phyloP scores from a whole-genome alignment of 148 eudicot species.

The Dysphania ambrosioides region DNA sequence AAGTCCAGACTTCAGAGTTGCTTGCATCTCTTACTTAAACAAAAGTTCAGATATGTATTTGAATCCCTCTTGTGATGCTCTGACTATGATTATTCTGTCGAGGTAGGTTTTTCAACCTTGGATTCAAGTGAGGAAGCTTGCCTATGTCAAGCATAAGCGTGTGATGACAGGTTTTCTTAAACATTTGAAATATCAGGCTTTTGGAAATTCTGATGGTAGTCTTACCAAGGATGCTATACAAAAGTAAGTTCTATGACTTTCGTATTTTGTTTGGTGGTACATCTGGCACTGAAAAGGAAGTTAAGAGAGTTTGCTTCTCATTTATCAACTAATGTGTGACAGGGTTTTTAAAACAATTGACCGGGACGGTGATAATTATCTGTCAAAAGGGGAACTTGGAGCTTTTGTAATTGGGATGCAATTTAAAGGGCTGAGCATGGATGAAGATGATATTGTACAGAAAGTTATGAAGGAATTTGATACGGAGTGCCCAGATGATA shows the following conservation, averaged over 20 bases:
- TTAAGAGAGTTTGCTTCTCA: background rate
- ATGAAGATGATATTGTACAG: slow-evolving; percentile 45
- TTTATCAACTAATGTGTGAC: slow-evolving; percentile 15
- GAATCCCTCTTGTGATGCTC: background rate
- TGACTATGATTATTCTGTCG: background rate
- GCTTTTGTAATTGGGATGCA: slow-evolving; percentile 66
- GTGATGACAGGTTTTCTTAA: slow-evolving; percentile 60
- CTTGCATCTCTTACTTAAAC: too few relatives aligned
- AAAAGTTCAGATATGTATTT: background rate
- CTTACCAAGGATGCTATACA: slow-evolving; percentile 40
- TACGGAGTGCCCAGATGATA: slow-evolving; percentile 34
- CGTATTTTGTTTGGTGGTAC: slow-evolving; percentile 1
- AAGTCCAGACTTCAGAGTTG: background rate
- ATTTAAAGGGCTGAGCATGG: slow-evolving; percentile 52
- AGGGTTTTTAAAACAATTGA: slow-evolving; percentile 70
- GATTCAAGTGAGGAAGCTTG: slow-evolving; percentile 57
- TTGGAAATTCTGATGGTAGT: slow-evolving; percentile 53
- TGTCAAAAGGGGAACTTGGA: slow-evolving; percentile 58
- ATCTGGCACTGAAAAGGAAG: slow-evolving; percentile 1
- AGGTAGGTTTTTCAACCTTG: slow-evolving; percentile 82
- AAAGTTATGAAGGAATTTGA: slow-evolving; percentile 73
- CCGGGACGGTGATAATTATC: slow-evolving; percentile 30
- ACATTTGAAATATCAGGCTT: slow-evolving; percentile 47
- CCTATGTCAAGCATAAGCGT: slow-evolving; percentile 59
- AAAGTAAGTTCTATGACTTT: slow-evolving; percentile 29